Evolutionary conservation across 352 stramenopile genomes (phyloP), one percentile per base, ranked within the genome.

Genomic region (Phytophthora pluvialis): DNA sequence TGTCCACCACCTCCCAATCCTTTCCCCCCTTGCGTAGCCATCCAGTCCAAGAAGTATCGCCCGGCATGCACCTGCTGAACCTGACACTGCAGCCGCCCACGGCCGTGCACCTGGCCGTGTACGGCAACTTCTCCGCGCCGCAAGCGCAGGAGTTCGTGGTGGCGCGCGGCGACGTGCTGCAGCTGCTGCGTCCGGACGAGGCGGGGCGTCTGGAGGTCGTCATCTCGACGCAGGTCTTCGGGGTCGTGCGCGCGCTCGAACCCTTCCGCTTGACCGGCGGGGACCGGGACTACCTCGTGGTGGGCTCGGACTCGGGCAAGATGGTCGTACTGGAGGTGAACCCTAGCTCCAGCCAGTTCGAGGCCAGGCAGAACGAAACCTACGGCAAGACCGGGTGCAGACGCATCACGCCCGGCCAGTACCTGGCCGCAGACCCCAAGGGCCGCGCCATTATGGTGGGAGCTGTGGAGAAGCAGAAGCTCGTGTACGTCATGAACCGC

Each of bases 401-500:
- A 50, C 91, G 98, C 28, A 98, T 98, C 60, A 98, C 98, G 13
- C 98, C 98, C 0, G 98, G 98, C 1, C 96, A 99, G 77, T 99
- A 99, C 79, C 51, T 99, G 28, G 96, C 97, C 1, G 86, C 83
- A 7, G 98, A 99, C 73, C 98, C 98, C 2, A 98, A 98, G 63
- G 98, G 98, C 29, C 92, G 98, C 16, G 97, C 97, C 16, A 85
- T 99, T 16, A 98, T 99, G 84, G 88, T 99, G 39, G 88, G 86
- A 55, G 90, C 86, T 16, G 75, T 99, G 21, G 98, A 99, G 84
- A 99, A 99, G 78, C 96, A 99, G 70, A 99, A 99, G 70, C 85
- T 99, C 11, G 98, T 99, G 21, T 99, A 99, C 77, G 96, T 99
- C 21, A 93, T 99, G 80, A 99, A 99, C 75, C 86, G 97, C 29